A percentile compares a stretch with the other conserved stretches of the same genome.
Evolutionary conservation across 257 asterid species (phyloP).

Genomic region (Orobanche coerulescens): DNA sequence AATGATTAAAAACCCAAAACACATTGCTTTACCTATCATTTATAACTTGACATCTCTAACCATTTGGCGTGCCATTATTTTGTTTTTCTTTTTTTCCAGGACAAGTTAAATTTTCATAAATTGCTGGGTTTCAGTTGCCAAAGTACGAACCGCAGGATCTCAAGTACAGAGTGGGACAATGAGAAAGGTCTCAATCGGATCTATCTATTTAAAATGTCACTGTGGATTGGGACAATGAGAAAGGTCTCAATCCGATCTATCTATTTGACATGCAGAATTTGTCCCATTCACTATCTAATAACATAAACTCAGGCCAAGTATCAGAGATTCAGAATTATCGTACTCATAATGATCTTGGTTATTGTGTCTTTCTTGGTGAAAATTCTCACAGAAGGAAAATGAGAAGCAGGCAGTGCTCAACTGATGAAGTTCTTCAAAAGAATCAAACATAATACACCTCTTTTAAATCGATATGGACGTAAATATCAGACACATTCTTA

Average conservation of each 20-base stretch:
- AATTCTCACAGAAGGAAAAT: neutral
- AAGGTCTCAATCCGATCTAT: conserved; percentile 39
- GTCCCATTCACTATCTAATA: neutral
- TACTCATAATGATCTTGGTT: neutral
- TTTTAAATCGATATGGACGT: neutral
- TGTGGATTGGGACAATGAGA: conserved; percentile 29
- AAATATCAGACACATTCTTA: neutral
- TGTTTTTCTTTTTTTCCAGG: conserved; percentile 42
- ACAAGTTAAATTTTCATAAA: conserved; percentile 79
- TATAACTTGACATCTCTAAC: conserved; percentile 12
- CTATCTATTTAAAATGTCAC: conserved; percentile 4
- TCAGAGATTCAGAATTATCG: neutral
- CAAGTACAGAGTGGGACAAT: conserved; percentile 41
- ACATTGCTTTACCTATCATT: conserved; percentile 6
- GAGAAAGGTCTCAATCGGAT: conserved; percentile 43
- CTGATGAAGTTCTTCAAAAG: neutral
- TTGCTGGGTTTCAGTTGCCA: conserved; percentile 67
- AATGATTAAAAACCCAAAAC: conserved; percentile 21
- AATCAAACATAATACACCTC: neutral
- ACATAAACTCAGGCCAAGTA: neutral
- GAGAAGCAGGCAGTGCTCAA: neutral
- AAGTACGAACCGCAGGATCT: conserved; percentile 40
- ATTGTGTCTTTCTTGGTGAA: conserved; percentile 8
- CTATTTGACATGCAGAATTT: neutral
- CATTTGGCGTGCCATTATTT: conserved; percentile 19